These are phyloP conservation scores for Aspergillus fijiensis DNA, from an alignment of 2,329 filamentous ascomycete genomes.

Conservation along the genomic window DNA sequence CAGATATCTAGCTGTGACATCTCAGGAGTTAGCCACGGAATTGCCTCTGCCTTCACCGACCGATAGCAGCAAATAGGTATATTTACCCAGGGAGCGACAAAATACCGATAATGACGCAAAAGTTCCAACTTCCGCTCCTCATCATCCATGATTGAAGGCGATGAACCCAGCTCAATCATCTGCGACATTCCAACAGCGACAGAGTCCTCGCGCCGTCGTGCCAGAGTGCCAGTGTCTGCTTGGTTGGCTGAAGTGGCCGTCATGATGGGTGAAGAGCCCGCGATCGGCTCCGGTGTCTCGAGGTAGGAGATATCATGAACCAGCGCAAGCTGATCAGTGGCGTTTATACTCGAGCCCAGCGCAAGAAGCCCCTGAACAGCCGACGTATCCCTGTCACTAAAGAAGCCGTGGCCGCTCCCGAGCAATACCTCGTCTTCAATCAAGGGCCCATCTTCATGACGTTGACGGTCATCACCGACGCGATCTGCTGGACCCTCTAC, in stretches of 20 bases:
- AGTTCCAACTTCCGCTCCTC: constrained; percentile 34
- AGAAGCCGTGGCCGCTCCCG: neutral
- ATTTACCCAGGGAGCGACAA: constrained; percentile 49
- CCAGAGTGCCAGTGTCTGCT: too few relatives aligned
- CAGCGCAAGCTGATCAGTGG: constrained; percentile 1
- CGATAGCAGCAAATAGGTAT: neutral
- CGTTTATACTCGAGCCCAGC: constrained; percentile 17
- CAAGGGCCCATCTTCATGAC: neutral
- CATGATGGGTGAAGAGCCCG: too few relatives aligned
- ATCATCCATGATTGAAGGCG: too few relatives aligned
- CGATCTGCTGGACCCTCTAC: neutral
- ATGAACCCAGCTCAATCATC: too few relatives aligned
- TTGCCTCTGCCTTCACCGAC: neutral
- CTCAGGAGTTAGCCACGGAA: neutral
- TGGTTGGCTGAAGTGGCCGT: too few relatives aligned
- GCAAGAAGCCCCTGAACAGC: constrained; percentile 28
- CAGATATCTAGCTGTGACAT: constrained; percentile 44
- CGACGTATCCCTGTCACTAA: constrained; percentile 28
- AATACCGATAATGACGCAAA: constrained; percentile 47
- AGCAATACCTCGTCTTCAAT: neutral
- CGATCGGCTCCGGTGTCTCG: too few relatives aligned
- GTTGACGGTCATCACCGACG: neutral
- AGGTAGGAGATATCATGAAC: neutral
- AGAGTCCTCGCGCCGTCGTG: too few relatives aligned
- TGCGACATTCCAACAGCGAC: too few relatives aligned